phyloP scores from a whole-genome alignment of 2,329 filamentous ascomycete genomes.

The Cordyceps farinosa region DNA sequence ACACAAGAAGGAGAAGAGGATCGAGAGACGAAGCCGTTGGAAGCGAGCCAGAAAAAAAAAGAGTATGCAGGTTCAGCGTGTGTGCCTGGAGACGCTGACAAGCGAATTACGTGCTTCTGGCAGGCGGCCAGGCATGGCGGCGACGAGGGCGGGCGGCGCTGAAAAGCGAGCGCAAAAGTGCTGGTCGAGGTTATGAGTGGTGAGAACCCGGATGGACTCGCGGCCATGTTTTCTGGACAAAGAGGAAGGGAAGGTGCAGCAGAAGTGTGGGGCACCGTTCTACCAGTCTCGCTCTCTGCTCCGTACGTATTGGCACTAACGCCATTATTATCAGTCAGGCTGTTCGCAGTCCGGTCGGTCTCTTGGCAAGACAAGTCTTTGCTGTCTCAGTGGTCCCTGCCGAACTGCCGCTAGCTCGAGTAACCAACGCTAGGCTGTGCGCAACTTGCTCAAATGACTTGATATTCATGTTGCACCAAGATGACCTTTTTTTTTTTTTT shows the following conservation, averaged over 20 bases:
- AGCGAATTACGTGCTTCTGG: constrained; percentile 13
- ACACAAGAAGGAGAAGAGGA: neutral
- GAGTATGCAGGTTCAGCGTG: constrained; percentile 2
- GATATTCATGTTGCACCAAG: neutral
- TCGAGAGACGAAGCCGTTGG: neutral
- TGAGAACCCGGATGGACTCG: constrained; percentile 18
- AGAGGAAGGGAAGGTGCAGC: constrained; percentile 1
- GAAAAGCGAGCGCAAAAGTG: constrained; percentile 1
- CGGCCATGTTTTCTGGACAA: constrained; percentile 7
- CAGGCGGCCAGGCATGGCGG: constrained; percentile 3
- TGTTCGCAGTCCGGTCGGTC: too few relatives aligned
- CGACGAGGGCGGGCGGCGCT: neutral
- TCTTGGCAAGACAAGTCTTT: too few relatives aligned
- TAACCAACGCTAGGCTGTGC: neutral
- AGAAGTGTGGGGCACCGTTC: neutral
- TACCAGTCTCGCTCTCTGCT: neutral
- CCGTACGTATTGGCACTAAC: too few relatives aligned
- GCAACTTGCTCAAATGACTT: neutral
- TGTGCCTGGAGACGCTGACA: constrained; percentile 12
- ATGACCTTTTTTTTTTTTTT: neutral
- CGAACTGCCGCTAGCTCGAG: neutral
- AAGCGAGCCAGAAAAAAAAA: neutral
- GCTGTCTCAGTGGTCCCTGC: too few relatives aligned
- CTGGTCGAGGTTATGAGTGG: constrained; percentile 5
- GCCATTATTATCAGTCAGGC: neutral